Evolutionary conservation across 1,284 basidiomycete species (phyloP).

Genomic region (Fomitopsis pinicola): DNA sequence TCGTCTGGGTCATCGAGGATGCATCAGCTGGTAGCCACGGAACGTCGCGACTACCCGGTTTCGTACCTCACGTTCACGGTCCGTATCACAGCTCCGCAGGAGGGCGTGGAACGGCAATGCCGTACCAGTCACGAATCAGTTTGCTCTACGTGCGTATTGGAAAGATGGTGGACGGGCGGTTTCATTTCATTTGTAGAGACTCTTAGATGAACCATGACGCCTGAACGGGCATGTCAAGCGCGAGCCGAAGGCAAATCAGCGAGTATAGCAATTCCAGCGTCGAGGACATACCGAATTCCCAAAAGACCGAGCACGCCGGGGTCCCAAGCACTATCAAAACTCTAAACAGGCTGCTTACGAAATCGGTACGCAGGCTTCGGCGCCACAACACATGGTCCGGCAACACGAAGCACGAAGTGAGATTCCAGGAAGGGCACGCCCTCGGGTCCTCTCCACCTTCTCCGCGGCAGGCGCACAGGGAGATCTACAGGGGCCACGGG

Average conservation of each 20-base stretch:
- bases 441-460: not conserved
- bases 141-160: not conserved
- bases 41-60: not conserved
- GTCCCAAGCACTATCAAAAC: not conserved
- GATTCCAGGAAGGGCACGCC: not conserved
- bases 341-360: not conserved
- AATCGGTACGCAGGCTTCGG: not conserved
- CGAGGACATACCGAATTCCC: not conserved
- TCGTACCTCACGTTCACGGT: not conserved
- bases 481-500: not conserved
- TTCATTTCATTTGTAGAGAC: not conserved
- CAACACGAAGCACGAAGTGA: too few relatives aligned
- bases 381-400: too few relatives aligned
- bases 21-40: not conserved
- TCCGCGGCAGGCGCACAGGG: not conserved
- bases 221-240: not conserved
- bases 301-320: not conserved
- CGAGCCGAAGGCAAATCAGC: not conserved
- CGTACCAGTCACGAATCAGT: not conserved
- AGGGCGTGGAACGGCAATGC: not conserved
- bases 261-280: not conserved
- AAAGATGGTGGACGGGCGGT: not conserved
- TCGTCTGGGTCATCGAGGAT: not conserved
- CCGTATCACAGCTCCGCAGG: not conserved
- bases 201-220: not conserved